Conservation (phyloP, 176 grass and related monocot species). For the Tillandsia fasciculata region DNA sequence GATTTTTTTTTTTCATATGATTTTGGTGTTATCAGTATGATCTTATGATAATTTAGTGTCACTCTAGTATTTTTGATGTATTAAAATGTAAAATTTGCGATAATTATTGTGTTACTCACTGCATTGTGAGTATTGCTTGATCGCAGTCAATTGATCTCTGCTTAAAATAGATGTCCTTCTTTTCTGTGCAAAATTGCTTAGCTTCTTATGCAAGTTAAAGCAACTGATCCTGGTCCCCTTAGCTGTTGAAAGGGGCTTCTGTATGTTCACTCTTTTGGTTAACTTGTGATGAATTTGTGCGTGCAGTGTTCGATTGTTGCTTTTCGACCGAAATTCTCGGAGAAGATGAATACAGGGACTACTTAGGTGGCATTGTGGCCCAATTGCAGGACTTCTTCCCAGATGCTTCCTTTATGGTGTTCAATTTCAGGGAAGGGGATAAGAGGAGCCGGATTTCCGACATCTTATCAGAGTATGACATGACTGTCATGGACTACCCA, state of each 20-base stretch:
- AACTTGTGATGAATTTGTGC: conserved; percentile 8
- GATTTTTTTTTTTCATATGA: background rate
- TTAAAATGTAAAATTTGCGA: background rate
- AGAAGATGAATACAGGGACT: conserved; percentile 65
- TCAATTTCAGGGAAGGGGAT: conserved; percentile 76
- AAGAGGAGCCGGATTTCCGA: conserved; percentile 77
- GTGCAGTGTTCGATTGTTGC: conserved; percentile 96
- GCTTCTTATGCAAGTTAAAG: no score
- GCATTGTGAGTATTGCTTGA: background rate
- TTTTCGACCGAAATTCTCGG: conserved; percentile 56
- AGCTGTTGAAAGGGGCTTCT: background rate
- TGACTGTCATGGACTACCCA: conserved; percentile 95
- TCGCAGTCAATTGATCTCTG: background rate
- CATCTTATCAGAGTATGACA: conserved; percentile 84
- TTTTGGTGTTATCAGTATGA: background rate
- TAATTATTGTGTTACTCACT: background rate
- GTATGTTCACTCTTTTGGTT: background rate
- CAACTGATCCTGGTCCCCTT: background rate
- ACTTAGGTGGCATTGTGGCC: conserved; percentile 66
- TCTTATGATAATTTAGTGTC: background rate
- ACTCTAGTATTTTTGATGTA: background rate
- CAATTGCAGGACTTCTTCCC: conserved; percentile 86
- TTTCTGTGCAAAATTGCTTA: no score
- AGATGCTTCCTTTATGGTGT: conserved; percentile 83
- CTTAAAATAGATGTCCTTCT: no score